Conservation (phyloP, 345 rosid genomes). For the Mangifera indica region DNA sequence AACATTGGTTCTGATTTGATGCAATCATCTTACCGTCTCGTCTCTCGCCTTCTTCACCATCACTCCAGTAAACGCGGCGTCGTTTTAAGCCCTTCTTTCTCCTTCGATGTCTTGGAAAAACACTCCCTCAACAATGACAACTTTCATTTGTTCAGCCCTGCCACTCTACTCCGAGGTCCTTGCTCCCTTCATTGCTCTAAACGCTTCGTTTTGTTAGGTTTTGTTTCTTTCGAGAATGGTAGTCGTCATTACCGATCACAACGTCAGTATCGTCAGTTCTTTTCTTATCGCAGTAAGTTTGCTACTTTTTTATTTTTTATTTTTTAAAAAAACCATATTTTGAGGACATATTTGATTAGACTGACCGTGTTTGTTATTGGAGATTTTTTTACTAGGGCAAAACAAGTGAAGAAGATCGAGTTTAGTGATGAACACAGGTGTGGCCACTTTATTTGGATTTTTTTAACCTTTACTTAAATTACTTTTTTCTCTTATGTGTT, state of each 20-base stretch:
- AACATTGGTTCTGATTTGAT: constrained; percentile 22
- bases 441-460: not conserved
- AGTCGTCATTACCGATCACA: constrained; percentile 5
- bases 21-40: constrained; percentile 46
- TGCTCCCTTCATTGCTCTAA: constrained; percentile 17
- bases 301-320: constrained; percentile 14
- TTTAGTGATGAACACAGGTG: constrained; percentile 78
- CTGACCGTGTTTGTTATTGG: constrained; percentile 7
- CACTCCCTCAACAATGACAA: not conserved
- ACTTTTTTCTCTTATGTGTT: not conserved
- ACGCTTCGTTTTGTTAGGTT: constrained; percentile 36
- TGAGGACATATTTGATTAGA: not conserved
- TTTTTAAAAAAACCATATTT: not conserved
- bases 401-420: constrained; percentile 67
- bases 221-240: constrained; percentile 32
- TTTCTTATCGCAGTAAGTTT: constrained; percentile 46
- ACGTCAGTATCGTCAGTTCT: constrained; percentile 20
- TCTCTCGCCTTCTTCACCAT: constrained; percentile 54
- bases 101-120: not conserved
- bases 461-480: not conserved
- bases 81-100: constrained; percentile 1
- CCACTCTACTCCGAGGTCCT: constrained; percentile 29
- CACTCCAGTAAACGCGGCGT: constrained; percentile 33
- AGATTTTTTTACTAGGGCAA: constrained; percentile 76
- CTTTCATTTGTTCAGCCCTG: constrained; percentile 10